Conservation (phyloP, 2,329 filamentous ascomycete genomes). For the Diaporthe humulicola region DNA sequence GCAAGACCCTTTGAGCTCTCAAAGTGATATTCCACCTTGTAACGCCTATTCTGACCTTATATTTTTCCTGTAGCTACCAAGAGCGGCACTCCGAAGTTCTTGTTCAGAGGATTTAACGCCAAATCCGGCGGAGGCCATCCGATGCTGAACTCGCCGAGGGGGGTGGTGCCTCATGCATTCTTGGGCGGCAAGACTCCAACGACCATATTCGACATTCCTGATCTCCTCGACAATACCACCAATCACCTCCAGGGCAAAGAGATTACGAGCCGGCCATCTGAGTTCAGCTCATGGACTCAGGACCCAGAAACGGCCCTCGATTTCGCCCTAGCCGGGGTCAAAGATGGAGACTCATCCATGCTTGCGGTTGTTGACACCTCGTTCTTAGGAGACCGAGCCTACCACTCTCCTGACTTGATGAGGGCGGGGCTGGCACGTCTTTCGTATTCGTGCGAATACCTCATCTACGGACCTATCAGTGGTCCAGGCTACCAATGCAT, state of each 20-base stretch:
- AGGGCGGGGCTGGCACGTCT: too few species aligned
- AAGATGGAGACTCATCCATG: not conserved
- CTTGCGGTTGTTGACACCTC: not conserved
- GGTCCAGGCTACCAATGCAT: not conserved
- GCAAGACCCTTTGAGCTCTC: not conserved
- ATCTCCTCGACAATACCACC: not conserved
- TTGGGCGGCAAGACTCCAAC: not conserved
- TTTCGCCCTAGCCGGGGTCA: not conserved
- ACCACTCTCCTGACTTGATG: too few species aligned
- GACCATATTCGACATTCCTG: not conserved
- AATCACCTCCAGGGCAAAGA: not conserved
- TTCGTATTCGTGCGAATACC: not conserved
- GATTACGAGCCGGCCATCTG: not conserved
- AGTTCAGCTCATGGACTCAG: slow-evolving; percentile 1
- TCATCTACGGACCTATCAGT: not conserved
- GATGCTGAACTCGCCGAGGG: not conserved
- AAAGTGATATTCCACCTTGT: not conserved
- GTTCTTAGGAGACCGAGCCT: not conserved
- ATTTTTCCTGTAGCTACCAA: not conserved
- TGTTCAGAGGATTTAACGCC: not conserved
- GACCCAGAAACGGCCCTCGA: not conserved
- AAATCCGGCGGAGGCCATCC: not conserved
- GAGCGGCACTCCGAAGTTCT: not conserved
- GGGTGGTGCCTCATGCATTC: not conserved
- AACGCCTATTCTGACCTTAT: not conserved